A percentile compares a stretch with the other conserved stretches of the same genome.
Conservation (phyloP, 345 rosid species). For the Brassica napus region Da-Ae NC_063437.1:7233001-7233500, state of each 20-base stretch:
- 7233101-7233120: conserved; percentile 44
- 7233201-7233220: conserved; percentile 84
- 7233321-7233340: conserved; percentile 66
- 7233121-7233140: conserved; percentile 5
- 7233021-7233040: conserved; percentile 88
- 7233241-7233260: background rate
- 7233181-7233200: conserved; percentile 96
- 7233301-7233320: background rate
- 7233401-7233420: conserved; percentile 33
- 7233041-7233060: conserved; percentile 90
- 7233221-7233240: conserved; percentile 65
- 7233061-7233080: conserved; percentile 98
- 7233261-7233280: background rate
- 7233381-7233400: conserved; percentile 83
- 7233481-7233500: conserved; percentile 44
- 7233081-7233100: conserved; percentile 61
- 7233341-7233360: conserved; percentile 66
- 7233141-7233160: conserved; percentile 51
- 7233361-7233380: conserved; percentile 78
- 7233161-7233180: conserved; percentile 99
- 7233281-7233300: background rate
- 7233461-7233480: conserved; percentile 49
- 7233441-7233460: conserved; percentile 35
- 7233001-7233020: conserved; percentile 92
- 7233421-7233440: background rate